Percentiles rank a stretch among this genome's conserved stretches.
phyloP scores from a whole-genome alignment of 192 early-diverging fungal species.

The Backusella mclennaniae region DNA sequence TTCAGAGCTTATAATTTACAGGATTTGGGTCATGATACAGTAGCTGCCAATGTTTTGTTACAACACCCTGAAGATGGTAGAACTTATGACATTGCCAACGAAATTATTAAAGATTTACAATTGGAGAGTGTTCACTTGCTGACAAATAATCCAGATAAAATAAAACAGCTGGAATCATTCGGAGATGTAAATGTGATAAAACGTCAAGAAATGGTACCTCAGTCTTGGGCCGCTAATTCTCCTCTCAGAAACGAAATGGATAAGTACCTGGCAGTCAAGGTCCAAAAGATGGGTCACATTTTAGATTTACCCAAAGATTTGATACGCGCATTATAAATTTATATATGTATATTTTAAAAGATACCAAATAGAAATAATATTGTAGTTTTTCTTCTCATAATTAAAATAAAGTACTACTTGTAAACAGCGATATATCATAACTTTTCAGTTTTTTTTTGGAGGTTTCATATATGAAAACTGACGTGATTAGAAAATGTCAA shows the following conservation, averaged over 20 bases:
- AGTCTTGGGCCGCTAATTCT: constrained; percentile 59
- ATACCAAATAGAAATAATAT: not conserved
- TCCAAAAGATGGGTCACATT: constrained; percentile 90
- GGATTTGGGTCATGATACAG: constrained; percentile 93
- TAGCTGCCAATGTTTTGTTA: constrained; percentile 86
- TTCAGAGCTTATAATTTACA: constrained; percentile 94
- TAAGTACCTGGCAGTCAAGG: constrained; percentile 85
- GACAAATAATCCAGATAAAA: constrained; percentile 97
- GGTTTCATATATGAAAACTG: not conserved
- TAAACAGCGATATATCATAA: not conserved
- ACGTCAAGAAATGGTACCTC: constrained; percentile 88
- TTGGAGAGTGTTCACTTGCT: constrained; percentile 71
- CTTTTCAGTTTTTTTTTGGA: no score
- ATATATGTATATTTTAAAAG: not conserved
- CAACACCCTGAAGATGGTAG: constrained; percentile 91
- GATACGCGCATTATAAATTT: not conserved
- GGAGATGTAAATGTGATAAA: constrained; percentile 75
- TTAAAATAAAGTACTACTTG: not conserved
- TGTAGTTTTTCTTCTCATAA: not conserved
- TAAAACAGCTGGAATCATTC: constrained; percentile 67
- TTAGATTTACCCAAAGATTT: constrained; percentile 57
- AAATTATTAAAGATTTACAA: constrained; percentile 82
- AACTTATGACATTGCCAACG: constrained; percentile 83
- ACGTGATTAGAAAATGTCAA: not conserved
- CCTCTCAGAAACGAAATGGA: constrained; percentile 60